Conservation (phyloP, 257 asterid species). For the Prunella vulgaris region DNA sequence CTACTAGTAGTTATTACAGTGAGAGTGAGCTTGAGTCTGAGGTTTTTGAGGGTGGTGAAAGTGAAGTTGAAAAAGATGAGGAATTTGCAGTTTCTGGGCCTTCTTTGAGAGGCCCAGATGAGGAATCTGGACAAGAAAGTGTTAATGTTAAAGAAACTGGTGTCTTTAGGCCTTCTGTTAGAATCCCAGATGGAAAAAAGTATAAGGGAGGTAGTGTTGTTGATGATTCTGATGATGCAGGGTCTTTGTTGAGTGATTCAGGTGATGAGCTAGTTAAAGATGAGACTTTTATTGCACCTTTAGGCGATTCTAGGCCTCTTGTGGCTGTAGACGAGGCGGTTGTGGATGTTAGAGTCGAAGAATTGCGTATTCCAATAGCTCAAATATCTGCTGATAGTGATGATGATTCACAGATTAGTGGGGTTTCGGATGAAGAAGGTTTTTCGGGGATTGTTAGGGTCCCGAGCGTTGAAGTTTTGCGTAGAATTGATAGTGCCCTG, state of each 20-base stretch:
- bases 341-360: constrained; percentile 21
- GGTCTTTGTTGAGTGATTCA: constrained; percentile 25
- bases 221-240: constrained; percentile 30
- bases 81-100: constrained; percentile 32
- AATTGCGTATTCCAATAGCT: constrained; percentile 53
- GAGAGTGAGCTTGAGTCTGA: constrained; percentile 46
- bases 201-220: constrained; percentile 8
- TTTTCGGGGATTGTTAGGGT: constrained; percentile 36
- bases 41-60: constrained; percentile 58
- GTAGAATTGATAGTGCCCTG: constrained; percentile 39
- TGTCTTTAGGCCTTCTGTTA: constrained; percentile 24
- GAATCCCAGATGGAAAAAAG: constrained; percentile 23
- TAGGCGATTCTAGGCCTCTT: constrained; percentile 25
- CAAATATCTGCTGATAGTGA: constrained; percentile 58
- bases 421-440: constrained; percentile 39
- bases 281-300: constrained; percentile 5
- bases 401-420: constrained; percentile 52
- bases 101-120: constrained; percentile 30
- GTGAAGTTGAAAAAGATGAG: constrained; percentile 32
- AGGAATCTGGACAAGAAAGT: constrained; percentile 25
- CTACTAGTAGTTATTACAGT: constrained; percentile 41
- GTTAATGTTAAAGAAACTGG: constrained; percentile 3
- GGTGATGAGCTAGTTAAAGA: constrained; percentile 28
- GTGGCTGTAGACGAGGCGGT: constrained; percentile 25
- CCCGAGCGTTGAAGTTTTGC: constrained; percentile 34